Evolutionary conservation across 1,284 basidiomycete genomes (phyloP), one percentile per base, ranked within the genome.

Genomic region (Serendipita sp.): DNA sequence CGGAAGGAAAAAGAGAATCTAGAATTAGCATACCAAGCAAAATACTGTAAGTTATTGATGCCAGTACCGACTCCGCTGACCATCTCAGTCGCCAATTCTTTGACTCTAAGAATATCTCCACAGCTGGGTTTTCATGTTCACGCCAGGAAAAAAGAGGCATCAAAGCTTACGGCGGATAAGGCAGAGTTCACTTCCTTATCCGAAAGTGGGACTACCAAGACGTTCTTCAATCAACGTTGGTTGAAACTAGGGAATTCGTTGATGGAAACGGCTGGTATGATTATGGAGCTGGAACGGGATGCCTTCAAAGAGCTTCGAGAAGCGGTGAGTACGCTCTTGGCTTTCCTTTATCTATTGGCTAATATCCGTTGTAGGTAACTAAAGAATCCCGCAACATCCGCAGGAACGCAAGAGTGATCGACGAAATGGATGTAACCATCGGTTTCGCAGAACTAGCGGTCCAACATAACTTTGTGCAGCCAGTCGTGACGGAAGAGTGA

Each of bases 381-480:
- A 75, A 75, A 26, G 76, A 82, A 64, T 77, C 82, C 4, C 68
- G 74, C 3, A 73, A 76, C 26, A 74, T 95, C 15, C 81, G 88
- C 53, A 76, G 78, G 13, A 97, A 95, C 70, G 85, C 91, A 2
- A 80, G 83, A 15, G 78, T 93, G 43, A 74, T 94, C 13, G 92
- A 95, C 69, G 93, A 99, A 72, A 74, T 98, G 3, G 96, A 99
- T 70, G 84, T 97, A 4, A 80, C 85, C 0, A 72, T 91, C 1
- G 82, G 85, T 0, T 96, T 96, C 69, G 88, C 94, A 1, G 82
- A 82, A 64, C 79, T 93, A 4, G 94, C 95, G 0, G 73, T 77
- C 1, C 91, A 97, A 67, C 80, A 89, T 74, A 79, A 81, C 58
- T 88, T 93, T 68, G 82, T 87, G 1, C 78, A 85, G 41, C 95